A percentile compares a stretch with the other conserved stretches of the same genome.
phyloP scores from a whole-genome alignment of 2,329 filamentous ascomycete species.

The Calonectria crousiana region DNA sequence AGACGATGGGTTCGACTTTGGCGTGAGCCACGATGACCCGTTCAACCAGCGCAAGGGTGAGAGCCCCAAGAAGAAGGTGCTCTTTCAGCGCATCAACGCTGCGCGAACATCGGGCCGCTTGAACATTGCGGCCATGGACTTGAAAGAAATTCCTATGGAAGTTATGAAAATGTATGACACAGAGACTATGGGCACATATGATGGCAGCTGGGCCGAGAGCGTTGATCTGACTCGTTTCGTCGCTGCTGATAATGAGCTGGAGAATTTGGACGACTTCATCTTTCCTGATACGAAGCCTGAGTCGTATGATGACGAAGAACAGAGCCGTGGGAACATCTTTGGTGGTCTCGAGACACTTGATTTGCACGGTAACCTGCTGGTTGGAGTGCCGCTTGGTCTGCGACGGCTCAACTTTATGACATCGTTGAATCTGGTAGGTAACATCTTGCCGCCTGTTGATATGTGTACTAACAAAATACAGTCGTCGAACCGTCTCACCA shows the following conservation, averaged over 20 bases:
- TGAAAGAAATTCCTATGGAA: conserved; percentile 84
- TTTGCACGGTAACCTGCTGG: conserved; percentile 85
- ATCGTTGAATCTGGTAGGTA: conserved; percentile 81
- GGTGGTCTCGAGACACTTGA: conserved; percentile 85
- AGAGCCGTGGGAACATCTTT: conserved; percentile 80
- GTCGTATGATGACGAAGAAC: conserved; percentile 72
- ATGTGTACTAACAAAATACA: conserved; percentile 49
- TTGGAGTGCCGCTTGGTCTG: conserved; percentile 79
- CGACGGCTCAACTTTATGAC: conserved; percentile 80
- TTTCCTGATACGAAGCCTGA: conserved; percentile 80
- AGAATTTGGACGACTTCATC: conserved; percentile 76
- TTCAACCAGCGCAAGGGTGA: conserved; percentile 76
- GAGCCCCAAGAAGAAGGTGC: conserved; percentile 71
- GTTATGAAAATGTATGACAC: conserved; percentile 93
- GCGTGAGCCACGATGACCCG: conserved; percentile 68
- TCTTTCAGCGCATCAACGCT: conserved; percentile 78
- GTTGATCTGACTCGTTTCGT: conserved; percentile 88
- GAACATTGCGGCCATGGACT: conserved; percentile 87
- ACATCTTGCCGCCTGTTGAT: background rate
- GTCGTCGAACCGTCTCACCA: conserved; percentile 85
- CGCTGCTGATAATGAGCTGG: conserved; percentile 90
- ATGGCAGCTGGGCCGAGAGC: conserved; percentile 87
- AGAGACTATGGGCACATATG: conserved; percentile 72
- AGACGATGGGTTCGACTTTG: conserved; percentile 62
- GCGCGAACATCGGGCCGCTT: conserved; percentile 84